Evolutionary conservation across 345 rosid species (phyloP).

Genomic region (Euclidium syriacum): DNA sequence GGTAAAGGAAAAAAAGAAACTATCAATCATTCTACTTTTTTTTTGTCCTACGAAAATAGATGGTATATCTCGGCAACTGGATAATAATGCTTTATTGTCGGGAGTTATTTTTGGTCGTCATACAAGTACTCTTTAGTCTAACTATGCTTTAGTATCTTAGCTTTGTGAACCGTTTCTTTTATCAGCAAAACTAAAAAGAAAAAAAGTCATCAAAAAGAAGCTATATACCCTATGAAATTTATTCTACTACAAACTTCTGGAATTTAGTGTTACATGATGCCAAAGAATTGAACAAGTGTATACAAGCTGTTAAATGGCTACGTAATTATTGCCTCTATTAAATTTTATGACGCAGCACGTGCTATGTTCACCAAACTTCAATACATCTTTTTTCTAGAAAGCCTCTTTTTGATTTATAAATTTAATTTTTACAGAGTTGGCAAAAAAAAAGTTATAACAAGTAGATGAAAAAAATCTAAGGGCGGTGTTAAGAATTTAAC

Average conservation of each 20-base stretch:
- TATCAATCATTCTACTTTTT: background rate
- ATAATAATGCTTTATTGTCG: conserved; percentile 2
- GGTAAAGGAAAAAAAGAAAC: background rate
- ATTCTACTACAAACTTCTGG: background rate
- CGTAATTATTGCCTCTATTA: background rate
- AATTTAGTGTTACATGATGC: background rate
- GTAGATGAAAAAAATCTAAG: background rate
- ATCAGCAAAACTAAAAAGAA: background rate
- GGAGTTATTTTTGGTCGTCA: background rate
- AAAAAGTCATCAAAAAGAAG: background rate
- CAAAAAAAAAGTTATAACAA: no score
- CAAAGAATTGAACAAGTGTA: background rate
- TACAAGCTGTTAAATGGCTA: background rate
- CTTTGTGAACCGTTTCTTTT: background rate
- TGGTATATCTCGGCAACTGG: conserved; percentile 3
- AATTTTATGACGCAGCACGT: background rate
- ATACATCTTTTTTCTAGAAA: background rate
- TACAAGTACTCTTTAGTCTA: background rate
- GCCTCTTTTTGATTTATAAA: conserved; percentile 6
- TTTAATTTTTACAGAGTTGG: no score
- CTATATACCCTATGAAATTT: background rate
- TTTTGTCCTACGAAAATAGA: conserved; percentile 4
- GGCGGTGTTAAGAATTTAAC: background rate
- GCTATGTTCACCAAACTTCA: background rate
- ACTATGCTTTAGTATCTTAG: conserved; percentile 9